Conservation (phyloP, 1,139 yeast species). For the Magnusiomyces suaveolens region DNA sequence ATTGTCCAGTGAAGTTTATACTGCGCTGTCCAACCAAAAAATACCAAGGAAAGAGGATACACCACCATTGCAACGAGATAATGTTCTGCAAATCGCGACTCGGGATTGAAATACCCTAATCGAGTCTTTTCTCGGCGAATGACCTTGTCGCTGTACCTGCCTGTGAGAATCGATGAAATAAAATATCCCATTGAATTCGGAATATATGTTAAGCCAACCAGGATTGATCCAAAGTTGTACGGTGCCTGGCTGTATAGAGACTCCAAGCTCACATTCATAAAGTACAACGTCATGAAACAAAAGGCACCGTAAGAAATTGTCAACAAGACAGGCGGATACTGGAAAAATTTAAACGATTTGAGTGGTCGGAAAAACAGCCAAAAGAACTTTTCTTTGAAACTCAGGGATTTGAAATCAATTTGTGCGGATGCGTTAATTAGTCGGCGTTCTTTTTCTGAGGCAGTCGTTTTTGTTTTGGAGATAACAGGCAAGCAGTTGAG, state of each 20-base stretch:
- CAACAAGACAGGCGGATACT: slow-evolving; percentile 63
- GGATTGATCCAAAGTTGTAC: slow-evolving; percentile 54
- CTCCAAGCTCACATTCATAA: slow-evolving; percentile 66
- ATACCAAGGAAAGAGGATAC: slow-evolving; percentile 56
- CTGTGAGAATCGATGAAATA: slow-evolving; percentile 65
- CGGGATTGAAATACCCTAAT: slow-evolving; percentile 65
- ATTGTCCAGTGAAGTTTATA: slow-evolving; percentile 61
- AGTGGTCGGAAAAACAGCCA: slow-evolving; percentile 31
- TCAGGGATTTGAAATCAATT: slow-evolving; percentile 6
- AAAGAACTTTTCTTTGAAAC: slow-evolving; percentile 4
- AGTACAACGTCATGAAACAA: slow-evolving; percentile 59
- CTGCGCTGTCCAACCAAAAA: slow-evolving; percentile 76
- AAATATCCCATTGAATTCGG: slow-evolving; percentile 77
- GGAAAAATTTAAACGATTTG: slow-evolving; percentile 21
- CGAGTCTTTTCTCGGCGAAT: slow-evolving; percentile 40
- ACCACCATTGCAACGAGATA: slow-evolving; percentile 53
- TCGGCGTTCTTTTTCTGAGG: slow-evolving; percentile 4
- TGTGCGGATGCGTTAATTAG: not conserved
- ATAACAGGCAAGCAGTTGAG: not conserved
- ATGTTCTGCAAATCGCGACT: slow-evolving; percentile 70
- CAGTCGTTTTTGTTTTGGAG: not conserved
- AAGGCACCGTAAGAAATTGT: slow-evolving; percentile 57
- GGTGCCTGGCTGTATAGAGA: slow-evolving; percentile 55
- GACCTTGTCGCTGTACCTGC: slow-evolving; percentile 65
- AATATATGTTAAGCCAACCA: slow-evolving; percentile 67